Evolutionary conservation across 495 filamentous ascomycete genomes (phyloP), one percentile per base, ranked within the genome.

Genomic region (Podospora pseudopauciseta): DNA sequence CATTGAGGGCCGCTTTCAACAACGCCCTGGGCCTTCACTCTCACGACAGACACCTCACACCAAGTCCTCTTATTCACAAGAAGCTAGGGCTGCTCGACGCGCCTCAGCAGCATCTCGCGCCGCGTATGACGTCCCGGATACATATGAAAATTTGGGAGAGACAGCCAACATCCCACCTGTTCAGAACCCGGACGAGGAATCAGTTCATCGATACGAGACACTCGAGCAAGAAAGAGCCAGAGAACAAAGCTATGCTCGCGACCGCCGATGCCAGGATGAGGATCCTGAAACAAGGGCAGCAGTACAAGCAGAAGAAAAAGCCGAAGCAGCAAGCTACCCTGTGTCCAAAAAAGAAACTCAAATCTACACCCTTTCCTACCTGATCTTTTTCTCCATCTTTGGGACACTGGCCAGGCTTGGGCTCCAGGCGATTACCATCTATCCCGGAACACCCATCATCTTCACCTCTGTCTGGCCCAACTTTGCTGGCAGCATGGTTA

Each of bases 391-490:
- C 81, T 88, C 92, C 64, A 87, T 97, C 65, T 77, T 94, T 49
- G 94, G 94, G 39, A 97, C 94, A 1, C 86, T 98, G 32, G 87
- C 93, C 13, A 85, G 94, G 11, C 84, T 98, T 0, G 94, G 93
- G 26, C 80, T 97, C 2, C 88, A 94, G 73, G 87, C 90, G 59
- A 79, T 99, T 28, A 94, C 93, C 4, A 86, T 86, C 66, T 97
- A 97, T 79, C 86, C 89, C 11, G 90, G 90, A 23, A 86, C 91
- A 0, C 93, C 93, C 4, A 80, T 94, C 30, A 80, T 88, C 3
- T 92, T 90, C 39, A 81, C 87, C 56, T 88, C 92, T 3, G 79
- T 97, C 34, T 99, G 95, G 95, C 90, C 94, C 58, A 97, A 99
- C 72, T 90, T 97, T 68, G 86, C 80, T n/a, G 95, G 95, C 11